A percentile compares a stretch with the other conserved stretches of the same genome.
These are phyloP conservation scores for Phytophthora rubi DNA, from an alignment of 352 stramenopile species.

Conservation along the genomic window DNA sequence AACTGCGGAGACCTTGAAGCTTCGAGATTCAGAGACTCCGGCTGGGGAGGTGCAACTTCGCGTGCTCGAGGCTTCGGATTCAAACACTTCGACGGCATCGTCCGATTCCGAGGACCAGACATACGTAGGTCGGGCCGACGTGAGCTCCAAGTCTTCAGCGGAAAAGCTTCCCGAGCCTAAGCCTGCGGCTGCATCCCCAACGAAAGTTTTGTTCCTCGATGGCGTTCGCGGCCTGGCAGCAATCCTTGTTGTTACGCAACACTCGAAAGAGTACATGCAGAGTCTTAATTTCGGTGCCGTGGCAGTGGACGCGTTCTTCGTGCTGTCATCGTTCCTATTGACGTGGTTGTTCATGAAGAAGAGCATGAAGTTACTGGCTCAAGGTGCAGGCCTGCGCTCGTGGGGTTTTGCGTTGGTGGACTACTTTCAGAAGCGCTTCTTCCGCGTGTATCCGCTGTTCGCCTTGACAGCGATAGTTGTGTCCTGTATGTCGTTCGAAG, in stretches of 20 bases:
- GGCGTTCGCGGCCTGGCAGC: slow-evolving; percentile 50
- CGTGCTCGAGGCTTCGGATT: slow-evolving; percentile 14
- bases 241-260: slow-evolving; percentile 38
- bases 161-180: slow-evolving; percentile 15
- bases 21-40: slow-evolving; percentile 18
- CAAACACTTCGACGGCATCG: slow-evolving; percentile 19
- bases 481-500: slow-evolving; percentile 36
- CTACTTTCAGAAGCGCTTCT: slow-evolving; percentile 60
- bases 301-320: slow-evolving; percentile 53
- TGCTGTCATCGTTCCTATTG: slow-evolving; percentile 54
- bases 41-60: slow-evolving; percentile 20
- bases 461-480: slow-evolving; percentile 35
- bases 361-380: slow-evolving; percentile 33
- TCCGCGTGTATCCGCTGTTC: slow-evolving; percentile 68
- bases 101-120: slow-evolving; percentile 25
- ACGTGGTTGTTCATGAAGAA: slow-evolving; percentile 54
- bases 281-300: slow-evolving; percentile 35
- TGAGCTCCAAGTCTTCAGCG: slow-evolving; percentile 14
- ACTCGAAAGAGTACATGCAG: slow-evolving; percentile 40
- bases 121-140: slow-evolving; percentile 11
- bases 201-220: slow-evolving; percentile 43
- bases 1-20: slow-evolving; percentile 14
- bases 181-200: slow-evolving; percentile 9
- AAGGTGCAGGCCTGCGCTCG: slow-evolving; percentile 19
- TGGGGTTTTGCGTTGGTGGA: slow-evolving; percentile 39